Percentiles rank a stretch among this genome's conserved stretches.
Conservation (phyloP, 1,284 basidiomycete genomes). For the Boletus hoseneyae region DNA sequence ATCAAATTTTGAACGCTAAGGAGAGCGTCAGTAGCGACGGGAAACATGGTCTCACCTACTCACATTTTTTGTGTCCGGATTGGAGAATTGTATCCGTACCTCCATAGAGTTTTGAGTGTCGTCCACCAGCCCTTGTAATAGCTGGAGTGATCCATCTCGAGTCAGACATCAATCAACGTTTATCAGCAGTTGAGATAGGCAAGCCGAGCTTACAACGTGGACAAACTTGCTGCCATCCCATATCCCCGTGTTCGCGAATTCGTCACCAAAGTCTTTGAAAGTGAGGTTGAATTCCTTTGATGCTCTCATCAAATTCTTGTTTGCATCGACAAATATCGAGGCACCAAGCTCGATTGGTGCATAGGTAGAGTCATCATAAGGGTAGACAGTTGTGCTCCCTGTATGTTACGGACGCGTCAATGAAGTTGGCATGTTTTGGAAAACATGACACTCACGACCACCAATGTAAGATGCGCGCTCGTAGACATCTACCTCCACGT, state of each 20-base stretch:
- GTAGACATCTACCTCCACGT: conserved; percentile 79
- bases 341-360: conserved; percentile 82
- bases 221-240: conserved; percentile 84
- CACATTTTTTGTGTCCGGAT: conserved; percentile 57
- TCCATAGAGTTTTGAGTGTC: conserved; percentile 67
- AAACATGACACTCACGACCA: conserved; percentile 60
- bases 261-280: conserved; percentile 50
- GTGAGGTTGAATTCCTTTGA: conserved; percentile 77
- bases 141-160: conserved; percentile 48
- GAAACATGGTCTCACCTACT: conserved; percentile 21
- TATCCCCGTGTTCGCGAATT: conserved; percentile 56
- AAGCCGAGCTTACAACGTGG: conserved; percentile 48
- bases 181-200: conserved; percentile 26
- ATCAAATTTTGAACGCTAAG: conserved; percentile 58
- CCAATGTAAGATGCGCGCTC: conserved; percentile 77
- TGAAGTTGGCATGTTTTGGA: background rate
- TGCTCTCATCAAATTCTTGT: conserved; percentile 82
- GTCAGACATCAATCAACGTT: background rate
- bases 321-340: conserved; percentile 81
- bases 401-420: conserved; percentile 9
- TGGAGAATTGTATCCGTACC: conserved; percentile 79
- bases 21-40: conserved; percentile 4
- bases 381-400: conserved; percentile 78
- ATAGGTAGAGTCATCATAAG: conserved; percentile 63
- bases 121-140: conserved; percentile 62